Base-by-base conservation (phyloP, 768 basidiomycete genomes). In the Lepiota brunneoincarnata region DNA sequence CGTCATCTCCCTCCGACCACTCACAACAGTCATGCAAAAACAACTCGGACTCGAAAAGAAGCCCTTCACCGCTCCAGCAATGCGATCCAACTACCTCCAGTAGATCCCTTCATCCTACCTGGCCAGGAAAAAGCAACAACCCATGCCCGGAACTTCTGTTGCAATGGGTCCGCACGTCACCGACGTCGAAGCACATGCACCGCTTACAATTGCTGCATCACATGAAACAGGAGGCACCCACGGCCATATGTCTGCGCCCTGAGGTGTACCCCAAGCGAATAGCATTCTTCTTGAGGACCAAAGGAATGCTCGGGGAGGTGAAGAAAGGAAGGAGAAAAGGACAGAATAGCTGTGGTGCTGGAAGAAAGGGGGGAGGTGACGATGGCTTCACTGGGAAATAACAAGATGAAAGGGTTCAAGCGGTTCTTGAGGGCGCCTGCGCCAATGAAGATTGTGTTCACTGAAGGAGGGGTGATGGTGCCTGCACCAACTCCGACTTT, bases 371-470 rank as follows among this genome's bases (percentile, higher is more conserved):
- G 49, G 45, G 14, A 44, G 41, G 56, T 74, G 42, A 64, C 72
- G 67, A 79, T 83, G 80, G 72, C 79, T 38, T 80, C 80, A 0
- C 67, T 89, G 18, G 74, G 80, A 38, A 90, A 87, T 65, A 89
- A 89, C 67, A 91, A 90, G 66, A 81, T 79, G 41, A 85, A 80
- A 54, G 83, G 82, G 18, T 89, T 86, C 67, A 83, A 77, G 60
- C 72, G 78, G 47, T 69, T 79, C 6, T 74, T 84, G 66, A 59
- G 67, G n/a, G 44, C 69, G 36, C 64, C 75, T 49, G 47, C 74
- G 66, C 58, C 76, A 66, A 31, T 62, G 36, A 87, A 82, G 67
- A 85, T 88, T 52, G 69, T 81, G 15, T 87, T 87, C 57, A 64
- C 64, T 1, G 60, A 34, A 20, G n/a, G n/a, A n/a, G 53, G 15